These are phyloP conservation scores for Paramecium sonneborni DNA, from an alignment of 73 alveolate genomes.

Conservation along the genomic window DNA sequence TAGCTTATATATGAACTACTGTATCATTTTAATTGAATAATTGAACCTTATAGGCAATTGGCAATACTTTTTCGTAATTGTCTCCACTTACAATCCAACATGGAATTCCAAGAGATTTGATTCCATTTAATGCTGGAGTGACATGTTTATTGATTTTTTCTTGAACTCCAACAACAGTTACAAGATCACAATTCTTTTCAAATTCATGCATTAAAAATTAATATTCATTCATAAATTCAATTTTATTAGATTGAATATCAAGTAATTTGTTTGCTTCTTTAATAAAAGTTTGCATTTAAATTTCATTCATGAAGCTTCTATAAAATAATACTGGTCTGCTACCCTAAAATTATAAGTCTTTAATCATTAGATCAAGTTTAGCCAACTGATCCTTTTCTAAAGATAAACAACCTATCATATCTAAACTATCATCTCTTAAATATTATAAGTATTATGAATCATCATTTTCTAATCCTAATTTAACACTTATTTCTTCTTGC, in stretches of 20 bases:
- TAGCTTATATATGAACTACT: neutral
- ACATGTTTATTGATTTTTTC: neutral
- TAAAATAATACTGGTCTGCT: constrained; percentile 24
- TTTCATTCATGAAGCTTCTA: constrained; percentile 29
- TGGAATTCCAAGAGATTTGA: neutral
- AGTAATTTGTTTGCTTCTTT: constrained; percentile 13
- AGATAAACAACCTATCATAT: constrained; percentile 50
- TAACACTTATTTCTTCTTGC: neutral
- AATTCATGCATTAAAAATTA: constrained; percentile 54
- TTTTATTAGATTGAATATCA: neutral
- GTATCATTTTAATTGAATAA: neutral
- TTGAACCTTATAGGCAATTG: neutral
- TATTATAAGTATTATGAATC: constrained; percentile 3
- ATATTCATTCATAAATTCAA: constrained; percentile 11
- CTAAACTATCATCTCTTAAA: constrained; percentile 48
- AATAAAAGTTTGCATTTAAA: neutral
- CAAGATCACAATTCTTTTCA: constrained; percentile 39
- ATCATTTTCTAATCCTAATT: neutral
- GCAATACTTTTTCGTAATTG: constrained; percentile 21
- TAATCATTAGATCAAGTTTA: constrained; percentile 25
- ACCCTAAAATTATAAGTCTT: neutral
- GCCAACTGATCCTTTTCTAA: constrained; percentile 5
- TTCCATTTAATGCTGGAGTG: neutral
- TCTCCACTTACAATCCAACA: constrained; percentile 56
- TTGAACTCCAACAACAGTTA: neutral